Percentiles rank a stretch among this genome's conserved stretches.
These are phyloP conservation scores for Isabelozyma gotoi DNA, from an alignment of 805 yeast genomes.

Conservation along the genomic window DNA sequence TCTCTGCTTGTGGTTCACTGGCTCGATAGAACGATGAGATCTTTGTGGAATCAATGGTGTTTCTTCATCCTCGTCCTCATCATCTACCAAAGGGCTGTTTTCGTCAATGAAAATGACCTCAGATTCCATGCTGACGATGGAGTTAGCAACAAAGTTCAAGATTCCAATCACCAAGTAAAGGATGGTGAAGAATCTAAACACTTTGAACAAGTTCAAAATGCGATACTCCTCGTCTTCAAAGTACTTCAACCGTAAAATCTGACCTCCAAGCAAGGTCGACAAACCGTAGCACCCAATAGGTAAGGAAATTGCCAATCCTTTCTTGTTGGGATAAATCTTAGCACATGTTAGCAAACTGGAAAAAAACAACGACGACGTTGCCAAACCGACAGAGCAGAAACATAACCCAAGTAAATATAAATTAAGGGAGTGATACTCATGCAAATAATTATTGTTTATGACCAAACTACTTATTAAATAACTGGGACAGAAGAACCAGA, in stretches of 20 bases:
- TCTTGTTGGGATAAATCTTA: conserved; percentile 71
- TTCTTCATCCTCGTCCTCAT: conserved; percentile 10
- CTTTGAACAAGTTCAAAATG: conserved; percentile 45
- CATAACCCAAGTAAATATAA: conserved; percentile 39
- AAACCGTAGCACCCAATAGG: conserved; percentile 90
- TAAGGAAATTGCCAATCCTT: conserved; percentile 79
- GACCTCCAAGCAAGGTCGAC: conserved; percentile 75
- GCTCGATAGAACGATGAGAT: conserved; percentile 28
- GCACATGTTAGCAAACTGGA: conserved; percentile 79
- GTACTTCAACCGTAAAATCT: conserved; percentile 45
- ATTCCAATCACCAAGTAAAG: conserved; percentile 57
- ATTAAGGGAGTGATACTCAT: conserved; percentile 1
- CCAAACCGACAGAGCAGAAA: conserved; percentile 63
- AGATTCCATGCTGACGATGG: conserved; percentile 60
- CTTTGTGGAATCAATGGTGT: conserved; percentile 30
- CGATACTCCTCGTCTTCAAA: conserved; percentile 24
- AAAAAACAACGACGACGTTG: conserved; percentile 72
- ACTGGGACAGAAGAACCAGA: conserved; percentile 65
- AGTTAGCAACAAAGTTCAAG: conserved; percentile 62
- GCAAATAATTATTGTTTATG: conserved; percentile 8
- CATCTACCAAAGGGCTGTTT: conserved; percentile 10
- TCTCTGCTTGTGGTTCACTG: conserved; percentile 34
- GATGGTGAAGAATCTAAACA: conserved; percentile 52
- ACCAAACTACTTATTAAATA: conserved; percentile 44
- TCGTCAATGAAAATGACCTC: conserved; percentile 40